These are phyloP conservation scores for Volvox carteri DNA, from an alignment of 163 green algal species.

Conservation along the genomic window DNA sequence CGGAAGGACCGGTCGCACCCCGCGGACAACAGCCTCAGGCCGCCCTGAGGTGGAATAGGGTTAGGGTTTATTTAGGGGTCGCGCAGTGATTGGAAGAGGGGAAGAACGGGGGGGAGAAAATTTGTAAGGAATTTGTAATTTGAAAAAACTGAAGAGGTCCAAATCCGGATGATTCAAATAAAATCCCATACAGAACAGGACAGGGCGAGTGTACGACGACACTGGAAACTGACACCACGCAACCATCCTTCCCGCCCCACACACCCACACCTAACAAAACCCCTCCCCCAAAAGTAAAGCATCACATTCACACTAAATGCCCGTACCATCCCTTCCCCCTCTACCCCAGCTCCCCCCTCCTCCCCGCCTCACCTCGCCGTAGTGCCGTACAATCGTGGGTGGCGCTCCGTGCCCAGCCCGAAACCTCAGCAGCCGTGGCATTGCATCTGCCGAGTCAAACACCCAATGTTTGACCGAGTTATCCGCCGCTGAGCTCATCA, in stretches of 20 bases:
- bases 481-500: slow-evolving; percentile 91
- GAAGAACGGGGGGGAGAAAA: background rate
- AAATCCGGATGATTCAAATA: too few species aligned
- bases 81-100: background rate
- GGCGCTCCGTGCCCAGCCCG: slow-evolving; percentile 90
- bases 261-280: too few species aligned
- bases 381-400: slow-evolving; percentile 75
- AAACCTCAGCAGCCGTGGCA: slow-evolving; percentile 89
- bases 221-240: too few species aligned
- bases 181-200: too few species aligned
- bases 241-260: too few species aligned
- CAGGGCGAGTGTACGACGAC: too few species aligned
- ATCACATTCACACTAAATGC: too few species aligned
- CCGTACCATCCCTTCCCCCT: too few species aligned
- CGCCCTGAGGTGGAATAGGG: slow-evolving; percentile 46
- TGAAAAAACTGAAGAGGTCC: too few species aligned
- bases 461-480: slow-evolving; percentile 97
- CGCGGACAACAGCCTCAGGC: slow-evolving; percentile 82
- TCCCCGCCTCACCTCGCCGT: slow-evolving; percentile 62
- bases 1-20: slow-evolving; percentile 90
- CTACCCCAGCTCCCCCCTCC: background rate
- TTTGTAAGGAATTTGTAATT: too few species aligned
- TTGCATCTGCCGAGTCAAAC: slow-evolving; percentile 84
- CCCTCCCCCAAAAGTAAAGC: too few species aligned
- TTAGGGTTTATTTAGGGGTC: background rate